These are phyloP conservation scores for Zymoseptoria brevis DNA, from an alignment of 2,329 filamentous ascomycete species.

Conservation along the genomic window DNA sequence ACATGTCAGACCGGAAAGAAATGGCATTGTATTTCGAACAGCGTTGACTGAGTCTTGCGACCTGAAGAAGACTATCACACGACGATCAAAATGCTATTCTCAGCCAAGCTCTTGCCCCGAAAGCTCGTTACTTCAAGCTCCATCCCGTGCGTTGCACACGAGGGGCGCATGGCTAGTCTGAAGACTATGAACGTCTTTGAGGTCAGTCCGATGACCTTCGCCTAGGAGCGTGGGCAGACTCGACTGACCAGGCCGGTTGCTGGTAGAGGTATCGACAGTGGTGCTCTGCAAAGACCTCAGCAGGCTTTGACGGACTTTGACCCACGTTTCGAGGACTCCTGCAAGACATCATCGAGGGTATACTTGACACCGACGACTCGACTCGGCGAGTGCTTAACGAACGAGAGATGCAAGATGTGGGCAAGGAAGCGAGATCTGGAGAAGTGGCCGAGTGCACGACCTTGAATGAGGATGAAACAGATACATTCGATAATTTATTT, in stretches of 20 bases:
- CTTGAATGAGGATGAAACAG: no score
- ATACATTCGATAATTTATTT: no score
- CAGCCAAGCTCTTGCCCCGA: neutral
- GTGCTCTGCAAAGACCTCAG: constrained; percentile 42
- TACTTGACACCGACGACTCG: neutral
- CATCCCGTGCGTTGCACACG: neutral
- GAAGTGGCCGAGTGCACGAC: neutral
- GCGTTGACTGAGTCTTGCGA: neutral
- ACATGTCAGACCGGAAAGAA: no score
- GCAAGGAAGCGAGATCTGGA: neutral
- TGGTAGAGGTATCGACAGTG: constrained; percentile 45
- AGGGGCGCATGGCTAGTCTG: constrained; percentile 36
- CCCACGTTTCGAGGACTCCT: constrained; percentile 16
- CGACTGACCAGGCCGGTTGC: constrained; percentile 43
- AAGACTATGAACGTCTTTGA: constrained; percentile 54
- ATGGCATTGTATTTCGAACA: no score
- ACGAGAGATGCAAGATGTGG: neutral
- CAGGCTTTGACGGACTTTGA: constrained; percentile 19
- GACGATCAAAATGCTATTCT: neutral
- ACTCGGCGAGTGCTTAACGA: neutral
- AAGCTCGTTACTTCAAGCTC: neutral
- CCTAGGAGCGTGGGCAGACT: constrained; percentile 53
- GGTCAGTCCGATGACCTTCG: constrained; percentile 60
- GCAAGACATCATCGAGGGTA: no score
- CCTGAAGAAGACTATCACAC: neutral